These are phyloP conservation scores for Amauroascus niger DNA, from an alignment of 2,329 filamentous ascomycete genomes.

Conservation along the genomic window DNA sequence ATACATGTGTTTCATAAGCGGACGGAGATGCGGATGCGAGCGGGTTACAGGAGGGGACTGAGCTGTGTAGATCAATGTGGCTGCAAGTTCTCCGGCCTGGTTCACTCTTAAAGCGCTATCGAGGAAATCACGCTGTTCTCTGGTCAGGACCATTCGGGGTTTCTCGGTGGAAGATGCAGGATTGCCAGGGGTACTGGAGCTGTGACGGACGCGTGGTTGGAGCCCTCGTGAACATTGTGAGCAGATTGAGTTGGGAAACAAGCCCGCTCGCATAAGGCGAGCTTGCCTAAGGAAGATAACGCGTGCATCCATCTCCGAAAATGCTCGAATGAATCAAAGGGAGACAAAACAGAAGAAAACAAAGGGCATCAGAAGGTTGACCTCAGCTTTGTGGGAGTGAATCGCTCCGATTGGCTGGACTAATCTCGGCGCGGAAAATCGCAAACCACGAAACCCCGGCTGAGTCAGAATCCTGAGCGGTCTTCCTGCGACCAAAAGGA, in stretches of 20 bases:
- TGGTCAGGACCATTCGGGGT: conserved; percentile 50
- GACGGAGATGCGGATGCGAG: conserved; percentile 75
- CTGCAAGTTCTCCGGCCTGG: conserved; percentile 94
- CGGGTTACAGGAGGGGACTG: conserved; percentile 74
- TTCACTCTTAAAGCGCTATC: conserved; percentile 83
- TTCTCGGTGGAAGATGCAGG: conserved; percentile 18
- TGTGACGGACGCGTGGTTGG: neutral
- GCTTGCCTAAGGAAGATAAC: neutral
- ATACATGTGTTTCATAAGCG: conserved; percentile 96
- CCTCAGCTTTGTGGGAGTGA: too few species aligned
- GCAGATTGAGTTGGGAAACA: conserved; percentile 1
- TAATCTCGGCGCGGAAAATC: neutral
- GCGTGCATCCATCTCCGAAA: neutral
- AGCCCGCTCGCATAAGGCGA: neutral
- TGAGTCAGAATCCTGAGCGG: too few species aligned
- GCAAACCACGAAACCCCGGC: neutral
- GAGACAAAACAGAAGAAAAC: neutral
- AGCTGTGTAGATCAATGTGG: conserved; percentile 82
- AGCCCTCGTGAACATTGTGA: conserved; percentile 6
- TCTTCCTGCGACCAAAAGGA: neutral
- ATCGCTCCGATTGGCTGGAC: neutral
- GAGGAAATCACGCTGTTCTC: conserved; percentile 63
- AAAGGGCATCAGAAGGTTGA: too few species aligned
- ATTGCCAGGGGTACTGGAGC: conserved; percentile 12
- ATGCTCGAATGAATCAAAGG: neutral